phyloP scores from a whole-genome alignment of 352 stramenopile species.

The Phytopythium ostracodes region DNA sequence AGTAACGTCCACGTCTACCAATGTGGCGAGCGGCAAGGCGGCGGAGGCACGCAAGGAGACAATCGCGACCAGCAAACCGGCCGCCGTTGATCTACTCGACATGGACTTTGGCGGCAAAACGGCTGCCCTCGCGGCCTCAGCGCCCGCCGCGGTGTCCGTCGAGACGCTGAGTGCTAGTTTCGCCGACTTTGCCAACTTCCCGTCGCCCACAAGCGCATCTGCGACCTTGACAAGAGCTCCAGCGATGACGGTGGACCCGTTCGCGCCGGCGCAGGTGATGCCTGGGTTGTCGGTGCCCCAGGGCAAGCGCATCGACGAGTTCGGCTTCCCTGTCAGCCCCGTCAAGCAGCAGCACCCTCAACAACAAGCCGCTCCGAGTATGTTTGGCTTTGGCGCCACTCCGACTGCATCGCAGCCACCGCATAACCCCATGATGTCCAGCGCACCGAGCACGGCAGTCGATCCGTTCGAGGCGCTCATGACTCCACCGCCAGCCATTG shows the following conservation, averaged over 20 bases:
- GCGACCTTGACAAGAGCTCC: not conserved
- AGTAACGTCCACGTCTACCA: slow-evolving; percentile 3
- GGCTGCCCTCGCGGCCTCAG: slow-evolving; percentile 9
- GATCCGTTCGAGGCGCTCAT: slow-evolving; percentile 53
- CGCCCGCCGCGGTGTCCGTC: slow-evolving; percentile 11
- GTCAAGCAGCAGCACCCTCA: slow-evolving; percentile 44
- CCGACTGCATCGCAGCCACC: slow-evolving; percentile 9
- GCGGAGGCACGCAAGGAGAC: slow-evolving; percentile 53
- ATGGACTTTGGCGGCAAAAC: slow-evolving; percentile 66
- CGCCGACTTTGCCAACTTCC: slow-evolving; percentile 63
- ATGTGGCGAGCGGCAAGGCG: slow-evolving; percentile 29
- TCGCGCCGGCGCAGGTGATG: not conserved
- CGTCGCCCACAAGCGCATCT: slow-evolving; percentile 28
- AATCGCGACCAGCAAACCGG: slow-evolving; percentile 27
- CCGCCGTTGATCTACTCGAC: slow-evolving; percentile 45
- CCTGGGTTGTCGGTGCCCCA: not conserved
- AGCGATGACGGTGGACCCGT: slow-evolving; percentile 17
- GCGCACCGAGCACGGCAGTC: slow-evolving; percentile 15
- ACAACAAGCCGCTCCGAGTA: slow-evolving; percentile 11
- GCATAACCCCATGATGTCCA: slow-evolving; percentile 11
- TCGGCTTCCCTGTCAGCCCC: slow-evolving; percentile 47
- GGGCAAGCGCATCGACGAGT: slow-evolving; percentile 39
- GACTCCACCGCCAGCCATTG: not conserved
- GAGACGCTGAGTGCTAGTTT: slow-evolving; percentile 25
- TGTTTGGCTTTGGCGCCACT: slow-evolving; percentile 34